Percentiles rank a stretch among this genome's conserved stretches.
phyloP scores from a whole-genome alignment of 345 rosid species.

The Moringa oleifera region DNA sequence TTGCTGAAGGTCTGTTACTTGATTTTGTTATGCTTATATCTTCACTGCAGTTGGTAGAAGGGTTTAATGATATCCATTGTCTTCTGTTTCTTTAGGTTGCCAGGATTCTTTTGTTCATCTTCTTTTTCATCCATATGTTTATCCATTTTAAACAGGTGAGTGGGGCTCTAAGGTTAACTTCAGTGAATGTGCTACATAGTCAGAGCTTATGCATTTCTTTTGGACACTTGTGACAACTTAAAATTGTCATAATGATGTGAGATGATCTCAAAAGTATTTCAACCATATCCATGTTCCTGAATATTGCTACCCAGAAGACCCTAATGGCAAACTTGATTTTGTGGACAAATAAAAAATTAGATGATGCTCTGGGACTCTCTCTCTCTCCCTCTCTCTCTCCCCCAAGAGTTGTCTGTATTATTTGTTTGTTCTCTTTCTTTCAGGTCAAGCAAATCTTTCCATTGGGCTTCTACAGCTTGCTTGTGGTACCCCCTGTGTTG shows the following conservation, averaged over 20 bases:
- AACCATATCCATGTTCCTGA: neutral
- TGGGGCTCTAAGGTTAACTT: neutral
- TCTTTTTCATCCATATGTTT: constrained; percentile 56
- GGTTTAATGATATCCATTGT: constrained; percentile 2
- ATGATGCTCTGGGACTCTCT: neutral
- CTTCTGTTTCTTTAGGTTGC: constrained; percentile 41
- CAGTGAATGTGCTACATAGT: neutral
- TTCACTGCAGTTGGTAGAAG: neutral
- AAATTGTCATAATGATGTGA: neutral
- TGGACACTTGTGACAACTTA: neutral
- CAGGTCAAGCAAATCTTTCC: constrained; percentile 70
- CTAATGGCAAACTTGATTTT: no score
- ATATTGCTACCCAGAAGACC: no score
- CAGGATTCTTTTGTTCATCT: constrained; percentile 63
- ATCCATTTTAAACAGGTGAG: constrained; percentile 70
- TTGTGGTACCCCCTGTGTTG: constrained; percentile 40
- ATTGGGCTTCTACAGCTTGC: constrained; percentile 66
- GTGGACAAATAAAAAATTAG: neutral
- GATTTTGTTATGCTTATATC: neutral
- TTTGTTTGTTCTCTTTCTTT: neutral
- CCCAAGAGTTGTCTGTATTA: neutral
- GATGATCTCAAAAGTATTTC: neutral
- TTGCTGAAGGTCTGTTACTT: neutral
- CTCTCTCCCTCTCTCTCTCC: neutral
- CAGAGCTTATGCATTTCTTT: neutral